Percentiles rank a stretch among this genome's conserved stretches.
Evolutionary conservation across 2,329 filamentous ascomycete species (phyloP).

Genomic region (Paraphaeosphaeria minitans): DNA sequence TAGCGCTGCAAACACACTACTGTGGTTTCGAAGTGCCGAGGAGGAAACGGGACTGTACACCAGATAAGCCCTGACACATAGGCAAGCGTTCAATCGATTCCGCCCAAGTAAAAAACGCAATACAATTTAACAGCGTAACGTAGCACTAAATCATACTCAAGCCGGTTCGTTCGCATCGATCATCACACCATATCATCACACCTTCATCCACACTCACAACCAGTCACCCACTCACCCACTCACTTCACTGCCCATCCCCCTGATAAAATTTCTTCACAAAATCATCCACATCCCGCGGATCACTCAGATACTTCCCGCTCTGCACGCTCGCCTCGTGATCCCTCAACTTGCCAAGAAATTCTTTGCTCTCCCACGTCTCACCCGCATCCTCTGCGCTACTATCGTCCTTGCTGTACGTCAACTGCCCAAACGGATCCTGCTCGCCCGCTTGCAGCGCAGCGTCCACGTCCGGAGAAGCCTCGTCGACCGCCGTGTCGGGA

Average conservation of each 20-base stretch:
- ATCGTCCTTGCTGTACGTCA: neutral
- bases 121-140: neutral
- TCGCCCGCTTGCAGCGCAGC: neutral
- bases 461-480: constrained; percentile 7
- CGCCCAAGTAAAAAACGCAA: neutral
- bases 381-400: neutral
- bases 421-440: constrained; percentile 10
- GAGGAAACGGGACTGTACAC: too few relatives aligned
- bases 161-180: neutral
- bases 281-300: constrained; percentile 3
- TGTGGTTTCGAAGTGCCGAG: too few relatives aligned
- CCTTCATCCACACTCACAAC: neutral
- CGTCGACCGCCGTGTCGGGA: constrained; percentile 4
- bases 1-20: too few relatives aligned
- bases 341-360: constrained; percentile 1
- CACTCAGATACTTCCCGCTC: neutral
- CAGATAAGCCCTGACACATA: too few relatives aligned
- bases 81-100: too few relatives aligned
- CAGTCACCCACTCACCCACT: neutral
- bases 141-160: neutral
- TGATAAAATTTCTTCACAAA: constrained; percentile 8
- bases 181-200: neutral
- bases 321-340: neutral
- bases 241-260: too few relatives aligned
- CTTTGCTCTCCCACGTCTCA: neutral